phyloP scores from a whole-genome alignment of 1,139 yeast species.

The Blastobotrys apis region DNA sequence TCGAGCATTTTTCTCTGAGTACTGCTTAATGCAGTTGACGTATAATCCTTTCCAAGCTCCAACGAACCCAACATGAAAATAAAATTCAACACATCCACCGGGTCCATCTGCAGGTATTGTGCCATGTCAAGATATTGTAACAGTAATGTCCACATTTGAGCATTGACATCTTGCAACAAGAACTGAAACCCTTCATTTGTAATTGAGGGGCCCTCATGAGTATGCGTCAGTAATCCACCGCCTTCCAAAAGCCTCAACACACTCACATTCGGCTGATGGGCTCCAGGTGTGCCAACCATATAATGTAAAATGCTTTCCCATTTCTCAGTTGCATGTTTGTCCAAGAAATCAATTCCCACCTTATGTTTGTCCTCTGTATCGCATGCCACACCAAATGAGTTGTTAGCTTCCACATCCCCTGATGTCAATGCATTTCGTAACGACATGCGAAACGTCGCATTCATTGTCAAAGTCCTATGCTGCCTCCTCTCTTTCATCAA shows the following conservation, averaged over 20 bases:
- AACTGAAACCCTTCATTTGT: constrained; percentile 94
- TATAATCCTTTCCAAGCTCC: constrained; percentile 84
- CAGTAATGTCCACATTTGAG: constrained; percentile 91
- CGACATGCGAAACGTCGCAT: constrained; percentile 68
- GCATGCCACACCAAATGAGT: constrained; percentile 54
- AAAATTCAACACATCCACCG: constrained; percentile 91
- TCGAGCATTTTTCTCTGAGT: constrained; percentile 86
- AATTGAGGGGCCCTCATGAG: constrained; percentile 52
- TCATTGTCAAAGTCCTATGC: constrained; percentile 55
- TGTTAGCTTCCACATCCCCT: constrained; percentile 41
- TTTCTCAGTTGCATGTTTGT: constrained; percentile 72
- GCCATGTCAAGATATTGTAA: constrained; percentile 84
- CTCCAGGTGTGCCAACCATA: constrained; percentile 70
- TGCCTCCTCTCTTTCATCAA: constrained; percentile 61
- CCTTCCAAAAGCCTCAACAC: constrained; percentile 44
- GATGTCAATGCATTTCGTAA: constrained; percentile 85
- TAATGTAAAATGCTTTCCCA: constrained; percentile 96
- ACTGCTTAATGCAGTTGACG: constrained; percentile 62
- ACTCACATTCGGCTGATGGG: constrained; percentile 49
- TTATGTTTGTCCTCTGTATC: constrained; percentile 47
- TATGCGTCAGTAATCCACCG: constrained; percentile 79
- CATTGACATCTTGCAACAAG: constrained; percentile 82
- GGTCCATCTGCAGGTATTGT: constrained; percentile 83
- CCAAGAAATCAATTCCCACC: constrained; percentile 63
- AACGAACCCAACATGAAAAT: constrained; percentile 89